A percentile compares a stretch with the other conserved stretches of the same genome.
Conservation (phyloP, 192 early-diverging fungal genomes). For the Backusella circina region DNA sequence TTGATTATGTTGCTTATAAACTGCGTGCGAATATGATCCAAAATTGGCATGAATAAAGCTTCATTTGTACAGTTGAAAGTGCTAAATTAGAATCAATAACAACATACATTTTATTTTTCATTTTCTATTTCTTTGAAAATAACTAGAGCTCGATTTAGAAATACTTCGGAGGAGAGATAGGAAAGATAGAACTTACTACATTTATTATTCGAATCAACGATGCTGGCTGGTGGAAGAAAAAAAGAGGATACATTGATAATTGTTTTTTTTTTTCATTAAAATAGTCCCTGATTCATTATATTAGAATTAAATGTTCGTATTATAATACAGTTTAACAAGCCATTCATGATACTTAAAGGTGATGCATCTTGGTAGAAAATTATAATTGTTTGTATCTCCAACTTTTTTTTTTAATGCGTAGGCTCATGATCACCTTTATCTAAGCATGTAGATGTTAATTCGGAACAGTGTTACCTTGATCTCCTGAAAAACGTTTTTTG, state of each 20-base stretch:
- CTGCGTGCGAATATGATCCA: not conserved
- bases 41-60: not conserved
- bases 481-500: not conserved
- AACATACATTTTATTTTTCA: not conserved
- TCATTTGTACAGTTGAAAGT: not conserved
- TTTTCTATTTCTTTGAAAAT: not conserved
- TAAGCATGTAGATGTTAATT: not conserved
- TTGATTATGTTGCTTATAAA: not conserved
- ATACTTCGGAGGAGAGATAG: not conserved
- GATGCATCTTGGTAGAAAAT: not conserved
- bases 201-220: not conserved
- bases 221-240: not conserved
- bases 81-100: not conserved
- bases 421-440: not conserved
- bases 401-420: not conserved
- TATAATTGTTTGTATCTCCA: not conserved
- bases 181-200: not conserved
- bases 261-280: not conserved
- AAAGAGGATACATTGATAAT: not conserved
- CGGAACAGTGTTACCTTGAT: not conserved
- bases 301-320: not conserved
- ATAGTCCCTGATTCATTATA: too few relatives aligned
- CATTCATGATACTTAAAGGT: not conserved
- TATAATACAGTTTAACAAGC: not conserved
- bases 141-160: not conserved